Base-by-base conservation (phyloP, 2,329 filamentous ascomycete genomes). In the Atkinsonella hypoxylon region DNA sequence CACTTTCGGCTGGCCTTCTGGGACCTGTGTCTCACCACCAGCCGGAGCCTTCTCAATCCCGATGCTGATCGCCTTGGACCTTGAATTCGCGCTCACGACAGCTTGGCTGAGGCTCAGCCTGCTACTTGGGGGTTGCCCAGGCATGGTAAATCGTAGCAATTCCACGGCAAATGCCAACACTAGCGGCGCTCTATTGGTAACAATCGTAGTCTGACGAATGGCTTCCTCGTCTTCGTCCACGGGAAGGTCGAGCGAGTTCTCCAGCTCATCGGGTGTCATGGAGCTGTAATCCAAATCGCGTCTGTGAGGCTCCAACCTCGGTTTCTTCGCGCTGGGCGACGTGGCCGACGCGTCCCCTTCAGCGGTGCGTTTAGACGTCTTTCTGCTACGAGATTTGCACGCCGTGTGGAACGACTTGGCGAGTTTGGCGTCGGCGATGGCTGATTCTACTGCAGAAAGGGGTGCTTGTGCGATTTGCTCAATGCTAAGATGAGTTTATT, bases 81-180 rank as follows among this genome's bases (percentile, higher is more conserved):
- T 78, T 53, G 85, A 89, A 61, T 91, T 93, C 30, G 82, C 81
- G 62, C 87, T 90, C 15, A 94, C 86, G 1, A 93, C 82, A 0
- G 87, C 88, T 65, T 95, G 89, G 0, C 83, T 87, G 18, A 95
- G 70, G 61, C 88, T 94, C 18, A 95, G 70, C 45, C 87, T 76
- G 62, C 87, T 91, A n/a, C 87, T 93, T 3, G 83, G 73, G 3
- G 89, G 89, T 62, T 95, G 89, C 57, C 87, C 83, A 0, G 89
- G 86, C 83, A 90, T 91, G 0, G 87, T 94, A 61, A 85, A 82
- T 44, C 85, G 83, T 45, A 94, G 64, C 46, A 91, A 63, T 53
- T 81, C 78, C 13, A 89, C 78, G 1, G 85, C 82, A 65, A 94
- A 94, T 0, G 88, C 88, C 5, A 95, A 74, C 1, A 95, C 81